These are phyloP conservation scores for Platismatia glauca DNA, from an alignment of 495 filamentous ascomycete species.

Conservation along the genomic window DNA sequence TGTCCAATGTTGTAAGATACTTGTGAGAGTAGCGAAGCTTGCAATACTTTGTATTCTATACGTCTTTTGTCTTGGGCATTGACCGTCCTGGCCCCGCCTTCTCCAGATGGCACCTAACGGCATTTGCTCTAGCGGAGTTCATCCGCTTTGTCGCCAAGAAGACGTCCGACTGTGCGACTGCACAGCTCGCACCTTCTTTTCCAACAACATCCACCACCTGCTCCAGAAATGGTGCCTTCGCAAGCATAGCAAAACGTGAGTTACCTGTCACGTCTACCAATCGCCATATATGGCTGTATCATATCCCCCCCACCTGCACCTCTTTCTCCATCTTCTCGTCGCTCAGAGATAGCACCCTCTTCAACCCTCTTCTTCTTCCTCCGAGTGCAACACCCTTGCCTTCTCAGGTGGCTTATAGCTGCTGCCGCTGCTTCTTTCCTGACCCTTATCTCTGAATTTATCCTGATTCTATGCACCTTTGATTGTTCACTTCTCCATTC, in stretches of 20 bases:
- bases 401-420: conserved; percentile 17
- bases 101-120: too few relatives aligned
- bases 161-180: conserved; percentile 4
- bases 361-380: conserved; percentile 16
- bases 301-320: conserved; percentile 24
- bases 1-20: neutral
- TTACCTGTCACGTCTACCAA: conserved; percentile 23
- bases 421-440: conserved; percentile 17
- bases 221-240: conserved; percentile 1
- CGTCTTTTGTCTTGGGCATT: neutral
- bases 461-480: conserved; percentile 26
- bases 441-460: conserved; percentile 24
- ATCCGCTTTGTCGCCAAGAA: conserved; percentile 9
- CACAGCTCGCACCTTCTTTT: conserved; percentile 8
- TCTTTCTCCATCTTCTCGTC: conserved; percentile 11
- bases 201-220: conserved; percentile 14
- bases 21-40: neutral
- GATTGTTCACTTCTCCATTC: conserved; percentile 16
- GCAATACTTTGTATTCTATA: neutral
- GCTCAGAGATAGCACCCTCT: conserved; percentile 11
- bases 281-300: conserved; percentile 20
- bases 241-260: conserved; percentile 23
- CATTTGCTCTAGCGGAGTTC: neutral
- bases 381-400: conserved; percentile 12
- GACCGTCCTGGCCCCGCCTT: neutral